These are phyloP conservation scores for Forsythia suspensa DNA, from an alignment of 257 asterid genomes.

Conservation along the genomic window DNA sequence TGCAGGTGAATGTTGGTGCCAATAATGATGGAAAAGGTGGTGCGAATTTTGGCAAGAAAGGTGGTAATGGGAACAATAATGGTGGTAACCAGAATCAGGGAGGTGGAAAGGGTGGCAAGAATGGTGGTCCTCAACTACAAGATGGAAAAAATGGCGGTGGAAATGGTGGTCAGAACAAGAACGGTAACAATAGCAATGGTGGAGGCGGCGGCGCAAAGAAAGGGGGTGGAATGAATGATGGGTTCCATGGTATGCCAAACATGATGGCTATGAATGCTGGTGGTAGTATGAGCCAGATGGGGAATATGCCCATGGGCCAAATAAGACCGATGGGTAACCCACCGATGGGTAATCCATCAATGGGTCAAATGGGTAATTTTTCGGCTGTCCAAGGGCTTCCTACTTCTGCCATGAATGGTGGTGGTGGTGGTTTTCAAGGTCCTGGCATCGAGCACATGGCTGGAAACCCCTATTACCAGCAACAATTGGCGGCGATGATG, in stretches of 20 bases:
- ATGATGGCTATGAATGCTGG: conserved; percentile 77
- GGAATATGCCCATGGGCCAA: conserved; percentile 44
- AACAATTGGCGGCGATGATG: conserved; percentile 79
- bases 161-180: conserved; percentile 36
- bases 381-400: conserved; percentile 76
- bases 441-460: conserved; percentile 52
- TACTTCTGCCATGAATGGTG: conserved; percentile 44
- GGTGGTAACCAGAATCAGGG: conserved; percentile 53
- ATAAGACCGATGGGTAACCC: conserved; percentile 38
- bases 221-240: conserved; percentile 76
- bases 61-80: conserved; percentile 43
- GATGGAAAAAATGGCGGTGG: conserved; percentile 22
- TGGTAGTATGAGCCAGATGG: conserved; percentile 42
- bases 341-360: conserved; percentile 36
- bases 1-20: conserved; percentile 53
- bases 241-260: conserved; percentile 82
- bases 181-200: conserved; percentile 34
- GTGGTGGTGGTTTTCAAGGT: conserved; percentile 49
- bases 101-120: conserved; percentile 65
- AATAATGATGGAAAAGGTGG: conserved; percentile 29
- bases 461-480: conserved; percentile 67
- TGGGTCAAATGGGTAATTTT: conserved; percentile 34
- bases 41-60: conserved; percentile 41
- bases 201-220: conserved; percentile 41
- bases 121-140: conserved; percentile 59